Conservation (phyloP, 352 stramenopile species). For the Phytophthora melonis region DNA sequence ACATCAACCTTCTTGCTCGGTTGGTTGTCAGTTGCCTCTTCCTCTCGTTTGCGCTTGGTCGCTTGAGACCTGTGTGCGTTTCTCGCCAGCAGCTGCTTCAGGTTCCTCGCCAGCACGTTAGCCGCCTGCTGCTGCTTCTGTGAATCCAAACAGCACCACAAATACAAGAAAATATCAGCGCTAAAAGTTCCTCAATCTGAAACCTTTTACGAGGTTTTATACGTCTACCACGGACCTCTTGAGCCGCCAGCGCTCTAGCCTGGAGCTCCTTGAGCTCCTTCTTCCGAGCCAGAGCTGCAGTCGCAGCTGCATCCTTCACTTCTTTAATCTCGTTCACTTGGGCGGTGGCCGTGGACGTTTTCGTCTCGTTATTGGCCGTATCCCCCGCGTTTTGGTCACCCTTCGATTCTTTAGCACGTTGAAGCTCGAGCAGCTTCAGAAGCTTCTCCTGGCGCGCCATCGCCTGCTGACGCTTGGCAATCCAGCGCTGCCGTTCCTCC, state of each 20-base stretch:
- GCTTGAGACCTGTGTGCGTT: neutral
- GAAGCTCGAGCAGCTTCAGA: conserved; percentile 40
- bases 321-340: neutral
- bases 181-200: neutral
- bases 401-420: conserved; percentile 17
- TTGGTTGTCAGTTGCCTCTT: conserved; percentile 13
- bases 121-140: conserved; percentile 44
- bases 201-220: neutral
- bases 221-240: conserved; percentile 37
- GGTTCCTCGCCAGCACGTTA: conserved; percentile 33
- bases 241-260: conserved; percentile 31
- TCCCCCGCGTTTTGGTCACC: conserved; percentile 11
- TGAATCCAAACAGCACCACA: neutral
- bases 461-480: conserved; percentile 35
- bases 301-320: neutral
- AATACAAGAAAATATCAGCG: neutral
- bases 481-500: conserved; percentile 32
- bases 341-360: neutral
- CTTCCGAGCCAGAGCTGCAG: conserved; percentile 24
- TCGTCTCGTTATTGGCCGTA: conserved; percentile 6
- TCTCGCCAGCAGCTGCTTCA: conserved; percentile 33
- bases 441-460: conserved; percentile 39
- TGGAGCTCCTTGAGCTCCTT: conserved; percentile 53
- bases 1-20: conserved; percentile 29
- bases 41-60: conserved; percentile 39